Evolutionary conservation across 2,329 filamentous ascomycete genomes (phyloP), one percentile per base, ranked within the genome.

Genomic region (Ophiostoma pallidulum): DNA sequence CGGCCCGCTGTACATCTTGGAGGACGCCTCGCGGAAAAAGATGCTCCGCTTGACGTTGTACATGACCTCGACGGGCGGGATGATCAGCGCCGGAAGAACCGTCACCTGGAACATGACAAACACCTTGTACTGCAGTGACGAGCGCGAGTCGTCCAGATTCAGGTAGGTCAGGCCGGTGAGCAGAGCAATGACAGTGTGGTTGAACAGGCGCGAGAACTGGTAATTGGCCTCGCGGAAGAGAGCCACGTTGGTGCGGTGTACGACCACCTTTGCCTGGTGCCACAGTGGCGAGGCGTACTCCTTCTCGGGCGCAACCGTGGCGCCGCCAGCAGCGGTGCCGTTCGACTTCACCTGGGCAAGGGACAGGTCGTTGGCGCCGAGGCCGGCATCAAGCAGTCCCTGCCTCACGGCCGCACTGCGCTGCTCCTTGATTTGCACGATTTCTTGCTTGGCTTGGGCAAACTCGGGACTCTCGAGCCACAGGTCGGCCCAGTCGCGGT

Each of bases 91-190:
- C 0, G 88, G 87, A 22, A 95, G 73, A 19, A 94, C 85, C 0
- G 86, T 88, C 44, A 89, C 79, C 62, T 94, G 87, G 76, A 95
- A 95, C 63, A 92, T 86, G 64, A 91, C 79, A 64, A 95, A 95
- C 53, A 95, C 77, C 51, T 83, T 82, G 69, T 92, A 86, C 64
- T 95, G 89, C 4, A 95, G 73, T 2, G 83, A 86, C 1, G 82
- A 69, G 9, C 84, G 77, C 3, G 84, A 88, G 58, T 89, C 67
- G 59, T 91, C 81, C 8, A 94, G 77, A 51, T 87, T 77, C 41
- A 94, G 70, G 63, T 84, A 95, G 29, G 83, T 83, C 12, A 94
- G 73, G 56, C 89, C 89, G 0, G 84, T 87, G 47, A 94, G 68
- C 13, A 94, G 60, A 1, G 85, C 82, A 54, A 94, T 85, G 51